Evolutionary conservation across 257 asterid genomes (phyloP).

Genomic region (Solanum okadae): DNA sequence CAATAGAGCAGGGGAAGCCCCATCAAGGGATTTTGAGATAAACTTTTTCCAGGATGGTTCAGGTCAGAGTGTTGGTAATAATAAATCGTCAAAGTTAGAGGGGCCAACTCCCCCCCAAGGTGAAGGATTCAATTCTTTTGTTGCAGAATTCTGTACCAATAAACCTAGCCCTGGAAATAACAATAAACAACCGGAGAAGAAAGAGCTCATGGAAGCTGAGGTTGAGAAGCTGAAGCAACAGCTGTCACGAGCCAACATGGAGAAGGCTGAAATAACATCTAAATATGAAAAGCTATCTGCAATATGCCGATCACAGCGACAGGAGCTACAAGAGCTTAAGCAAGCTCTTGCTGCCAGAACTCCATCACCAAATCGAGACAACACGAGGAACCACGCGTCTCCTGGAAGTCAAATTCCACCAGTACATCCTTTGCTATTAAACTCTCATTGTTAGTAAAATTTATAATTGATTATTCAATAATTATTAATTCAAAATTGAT

Average conservation of each 20-base stretch:
- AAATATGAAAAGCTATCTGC: slow-evolving; percentile 84
- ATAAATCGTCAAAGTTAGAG: slow-evolving; percentile 37
- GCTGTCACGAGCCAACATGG: slow-evolving; percentile 47
- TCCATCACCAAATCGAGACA: slow-evolving; percentile 53
- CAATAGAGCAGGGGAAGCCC: slow-evolving; percentile 16
- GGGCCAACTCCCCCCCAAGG: slow-evolving; percentile 31
- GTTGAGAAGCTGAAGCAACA: slow-evolving; percentile 75
- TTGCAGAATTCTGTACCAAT: slow-evolving; percentile 46
- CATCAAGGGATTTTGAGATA: slow-evolving; percentile 25
- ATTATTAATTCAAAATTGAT: not conserved
- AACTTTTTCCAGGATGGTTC: slow-evolving; percentile 46
- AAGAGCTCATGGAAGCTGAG: slow-evolving; percentile 55
- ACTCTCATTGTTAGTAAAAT: not conserved
- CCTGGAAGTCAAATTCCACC: slow-evolving; percentile 39
- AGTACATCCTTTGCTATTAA: slow-evolving; percentile 21
- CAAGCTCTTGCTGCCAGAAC: slow-evolving; percentile 58
- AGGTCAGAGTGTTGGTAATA: slow-evolving; percentile 22
- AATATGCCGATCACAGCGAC: slow-evolving; percentile 87
- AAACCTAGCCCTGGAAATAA: slow-evolving; percentile 38
- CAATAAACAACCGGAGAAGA: slow-evolving; percentile 40
- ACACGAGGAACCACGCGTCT: slow-evolving; percentile 30
- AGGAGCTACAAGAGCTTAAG: slow-evolving; percentile 89
- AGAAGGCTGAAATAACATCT: slow-evolving; percentile 76
- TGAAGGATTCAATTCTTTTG: slow-evolving; percentile 61
- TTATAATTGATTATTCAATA: not conserved